Conservation (phyloP, 139 green algal genomes). For the Chlorella sp. region DNA sequence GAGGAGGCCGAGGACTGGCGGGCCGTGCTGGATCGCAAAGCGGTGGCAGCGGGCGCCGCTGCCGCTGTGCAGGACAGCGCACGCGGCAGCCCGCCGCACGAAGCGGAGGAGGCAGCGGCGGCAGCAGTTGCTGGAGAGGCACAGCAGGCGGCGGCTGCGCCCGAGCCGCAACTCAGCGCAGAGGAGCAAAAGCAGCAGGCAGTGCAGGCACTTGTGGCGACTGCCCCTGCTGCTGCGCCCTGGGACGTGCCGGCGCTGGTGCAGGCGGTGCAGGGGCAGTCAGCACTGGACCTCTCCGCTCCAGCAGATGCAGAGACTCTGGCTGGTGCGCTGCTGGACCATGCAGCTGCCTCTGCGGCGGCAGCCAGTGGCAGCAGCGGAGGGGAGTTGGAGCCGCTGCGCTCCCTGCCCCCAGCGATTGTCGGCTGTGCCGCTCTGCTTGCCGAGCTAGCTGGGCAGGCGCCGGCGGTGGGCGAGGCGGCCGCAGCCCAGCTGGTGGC, state of each 20-base stretch:
- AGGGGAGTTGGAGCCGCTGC: not conserved
- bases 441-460: not conserved
- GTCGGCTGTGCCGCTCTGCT: not conserved
- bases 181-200: not conserved
- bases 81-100: not conserved
- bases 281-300: not conserved
- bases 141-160: not conserved
- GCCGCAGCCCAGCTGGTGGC: not conserved
- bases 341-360: not conserved
- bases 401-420: not conserved
- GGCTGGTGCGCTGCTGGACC: not conserved
- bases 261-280: not conserved
- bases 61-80: slow-evolving; percentile 12
- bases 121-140: not conserved
- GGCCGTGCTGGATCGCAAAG: slow-evolving; percentile 7
- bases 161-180: not conserved
- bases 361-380: not conserved
- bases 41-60: not conserved
- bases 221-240: not conserved
- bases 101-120: not conserved
- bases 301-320: not conserved
- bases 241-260: not conserved
- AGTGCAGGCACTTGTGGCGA: not conserved
- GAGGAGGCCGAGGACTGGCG: slow-evolving; percentile 9
- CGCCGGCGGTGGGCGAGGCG: not conserved